These are phyloP conservation scores for Populus hybrid DNA, from an alignment of 441 rosid genomes.

Conservation along the genomic window DNA sequence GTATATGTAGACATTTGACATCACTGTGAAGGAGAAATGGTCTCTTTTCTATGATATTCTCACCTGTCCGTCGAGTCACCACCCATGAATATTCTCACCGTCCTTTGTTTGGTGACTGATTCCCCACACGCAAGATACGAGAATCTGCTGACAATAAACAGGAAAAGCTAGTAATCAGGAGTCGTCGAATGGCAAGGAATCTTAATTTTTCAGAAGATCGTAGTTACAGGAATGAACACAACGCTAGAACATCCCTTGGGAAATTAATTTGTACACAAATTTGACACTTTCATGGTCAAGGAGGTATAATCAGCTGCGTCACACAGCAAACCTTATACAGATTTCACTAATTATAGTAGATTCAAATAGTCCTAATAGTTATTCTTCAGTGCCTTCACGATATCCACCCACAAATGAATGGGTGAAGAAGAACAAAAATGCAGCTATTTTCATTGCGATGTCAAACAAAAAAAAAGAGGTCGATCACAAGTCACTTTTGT, in stretches of 20 bases:
- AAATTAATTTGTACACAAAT: no score
- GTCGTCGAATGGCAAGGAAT: background rate
- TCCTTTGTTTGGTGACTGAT: background rate
- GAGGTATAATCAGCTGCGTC: background rate
- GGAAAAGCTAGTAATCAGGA: background rate
- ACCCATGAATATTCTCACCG: background rate
- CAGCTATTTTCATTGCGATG: constrained; percentile 6
- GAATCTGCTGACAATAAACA: background rate
- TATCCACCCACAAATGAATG: background rate
- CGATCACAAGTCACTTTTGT: background rate
- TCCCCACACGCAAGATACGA: background rate
- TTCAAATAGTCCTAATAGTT: background rate
- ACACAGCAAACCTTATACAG: background rate
- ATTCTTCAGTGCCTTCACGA: background rate
- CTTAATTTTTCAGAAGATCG: background rate
- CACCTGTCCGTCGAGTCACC: background rate
- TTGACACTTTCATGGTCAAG: background rate
- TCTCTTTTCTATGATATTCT: background rate
- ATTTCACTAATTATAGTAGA: background rate
- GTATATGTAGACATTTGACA: no score
- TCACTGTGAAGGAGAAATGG: background rate
- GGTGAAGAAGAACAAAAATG: background rate
- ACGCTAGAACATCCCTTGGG: background rate
- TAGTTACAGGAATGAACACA: no score
- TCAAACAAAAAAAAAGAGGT: background rate